Percentiles rank a stretch among this genome's conserved stretches.
These are phyloP conservation scores for Globisporangium irregulare DNA, from an alignment of 352 stramenopile genomes.

Conservation along the genomic window DNA sequence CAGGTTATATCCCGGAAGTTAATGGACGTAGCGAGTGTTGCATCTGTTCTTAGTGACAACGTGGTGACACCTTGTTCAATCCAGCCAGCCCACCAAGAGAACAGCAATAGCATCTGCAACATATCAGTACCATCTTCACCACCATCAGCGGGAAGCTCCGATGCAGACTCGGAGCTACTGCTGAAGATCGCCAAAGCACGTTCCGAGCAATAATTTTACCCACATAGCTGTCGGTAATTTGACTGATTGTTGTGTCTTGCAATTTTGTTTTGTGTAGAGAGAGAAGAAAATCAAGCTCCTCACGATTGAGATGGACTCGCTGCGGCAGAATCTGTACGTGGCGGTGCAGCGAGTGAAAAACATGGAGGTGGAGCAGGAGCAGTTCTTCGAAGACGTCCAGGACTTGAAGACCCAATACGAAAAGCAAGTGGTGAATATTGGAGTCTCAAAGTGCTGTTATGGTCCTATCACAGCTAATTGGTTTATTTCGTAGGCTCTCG, in stretches of 20 bases:
- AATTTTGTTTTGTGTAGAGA: constrained; percentile 19
- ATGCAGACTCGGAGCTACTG: constrained; percentile 2
- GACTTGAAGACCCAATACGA: constrained; percentile 77
- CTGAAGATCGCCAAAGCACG: constrained; percentile 27
- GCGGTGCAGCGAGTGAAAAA: constrained; percentile 62
- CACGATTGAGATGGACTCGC: constrained; percentile 29
- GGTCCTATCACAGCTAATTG: background rate
- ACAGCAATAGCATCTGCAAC: background rate
- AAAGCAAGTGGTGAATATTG: constrained; percentile 22
- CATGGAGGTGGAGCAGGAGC: constrained; percentile 81
- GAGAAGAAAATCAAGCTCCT: constrained; percentile 58
- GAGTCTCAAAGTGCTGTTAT: too few species aligned
- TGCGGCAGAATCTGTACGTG: constrained; percentile 41
- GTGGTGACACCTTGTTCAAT: background rate
- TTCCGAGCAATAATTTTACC: background rate
- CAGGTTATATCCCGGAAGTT: background rate
- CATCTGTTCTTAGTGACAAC: background rate
- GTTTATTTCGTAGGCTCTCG: constrained; percentile 28
- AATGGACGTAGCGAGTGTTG: constrained; percentile 11
- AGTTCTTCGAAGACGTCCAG: constrained; percentile 76
- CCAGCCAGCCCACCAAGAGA: background rate
- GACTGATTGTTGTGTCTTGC: background rate
- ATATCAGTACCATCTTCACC: background rate
- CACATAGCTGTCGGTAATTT: background rate
- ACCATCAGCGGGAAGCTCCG: background rate